phyloP scores from a whole-genome alignment of 768 basidiomycete genomes.

The Lactarius hengduanensis region DNA sequence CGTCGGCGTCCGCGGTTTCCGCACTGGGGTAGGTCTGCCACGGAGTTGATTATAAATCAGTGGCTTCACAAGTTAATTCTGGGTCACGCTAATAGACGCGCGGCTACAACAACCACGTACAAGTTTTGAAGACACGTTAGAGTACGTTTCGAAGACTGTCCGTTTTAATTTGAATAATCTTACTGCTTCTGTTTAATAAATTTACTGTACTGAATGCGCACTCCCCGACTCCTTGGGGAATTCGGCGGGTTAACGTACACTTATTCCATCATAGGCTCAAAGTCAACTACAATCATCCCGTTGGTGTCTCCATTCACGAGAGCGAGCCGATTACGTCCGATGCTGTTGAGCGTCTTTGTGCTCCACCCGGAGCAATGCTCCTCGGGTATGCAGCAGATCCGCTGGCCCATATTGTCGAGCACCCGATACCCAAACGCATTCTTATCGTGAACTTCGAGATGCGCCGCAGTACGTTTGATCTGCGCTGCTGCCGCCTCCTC shows the following conservation, averaged over 20 bases:
- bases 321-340: constrained; percentile 12
- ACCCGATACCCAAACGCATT: constrained; percentile 16
- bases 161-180: no score
- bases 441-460: constrained; percentile 17
- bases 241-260: not conserved
- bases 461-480: constrained; percentile 2
- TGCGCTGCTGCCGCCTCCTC: not conserved
- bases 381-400: constrained; percentile 22
- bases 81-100: no score
- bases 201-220: not conserved
- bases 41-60: not conserved
- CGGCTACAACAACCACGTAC: no score
- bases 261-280: constrained; percentile 17
- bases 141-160: not conserved
- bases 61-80: no score
- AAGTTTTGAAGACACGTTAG: not conserved
- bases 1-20: no score
- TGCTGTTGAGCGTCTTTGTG: constrained; percentile 7
- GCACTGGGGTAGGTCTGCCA: not conserved
- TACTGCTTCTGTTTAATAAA: no score
- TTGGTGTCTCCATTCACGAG: constrained; percentile 9
- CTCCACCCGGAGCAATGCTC: constrained; percentile 21
- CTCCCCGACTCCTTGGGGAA: not conserved
- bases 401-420: constrained; percentile 20
- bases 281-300: constrained; percentile 9